Percentiles rank a stretch among this genome's conserved stretches.
Conservation (phyloP, 495 filamentous ascomycete genomes). For the Trichoderma virens region DNA sequence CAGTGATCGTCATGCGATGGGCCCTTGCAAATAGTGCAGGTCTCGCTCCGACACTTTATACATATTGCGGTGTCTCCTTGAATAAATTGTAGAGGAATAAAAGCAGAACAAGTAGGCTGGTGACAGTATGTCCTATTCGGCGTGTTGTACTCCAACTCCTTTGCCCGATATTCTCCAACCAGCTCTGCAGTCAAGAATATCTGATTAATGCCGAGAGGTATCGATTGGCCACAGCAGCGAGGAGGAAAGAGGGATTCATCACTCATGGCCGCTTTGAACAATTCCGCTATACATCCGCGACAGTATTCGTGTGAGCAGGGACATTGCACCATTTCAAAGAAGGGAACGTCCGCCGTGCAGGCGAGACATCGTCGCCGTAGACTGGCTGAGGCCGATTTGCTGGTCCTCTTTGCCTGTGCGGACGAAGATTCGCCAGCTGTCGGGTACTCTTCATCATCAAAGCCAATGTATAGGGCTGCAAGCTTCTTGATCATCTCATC, state of each 20-base stretch:
- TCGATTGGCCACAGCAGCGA: constrained; percentile 37
- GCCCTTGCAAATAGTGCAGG: constrained; percentile 43
- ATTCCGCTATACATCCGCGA: constrained; percentile 28
- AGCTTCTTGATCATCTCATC: neutral
- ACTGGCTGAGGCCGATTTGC: neutral
- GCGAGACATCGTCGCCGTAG: neutral
- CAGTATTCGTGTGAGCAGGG: constrained; percentile 43
- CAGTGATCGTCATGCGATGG: constrained; percentile 35
- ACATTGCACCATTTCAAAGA: constrained; percentile 13
- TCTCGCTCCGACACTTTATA: constrained; percentile 27
- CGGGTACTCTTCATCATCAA: neutral
- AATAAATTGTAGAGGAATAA: constrained; percentile 31
- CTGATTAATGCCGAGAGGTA: constrained; percentile 27
- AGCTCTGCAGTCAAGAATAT: constrained; percentile 26
- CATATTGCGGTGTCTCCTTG: constrained; percentile 32
- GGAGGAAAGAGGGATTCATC: constrained; percentile 48
- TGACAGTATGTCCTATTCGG: constrained; percentile 43
- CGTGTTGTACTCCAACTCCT: constrained; percentile 38
- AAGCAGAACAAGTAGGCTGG: constrained; percentile 31
- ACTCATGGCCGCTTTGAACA: constrained; percentile 32
- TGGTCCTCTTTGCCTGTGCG: neutral
- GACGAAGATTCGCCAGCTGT: neutral
- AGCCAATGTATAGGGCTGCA: neutral
- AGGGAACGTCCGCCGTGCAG: neutral
- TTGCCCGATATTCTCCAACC: constrained; percentile 27